phyloP scores from a whole-genome alignment of 176 grass and related monocot genomes.

The Juncus effusus region DNA sequence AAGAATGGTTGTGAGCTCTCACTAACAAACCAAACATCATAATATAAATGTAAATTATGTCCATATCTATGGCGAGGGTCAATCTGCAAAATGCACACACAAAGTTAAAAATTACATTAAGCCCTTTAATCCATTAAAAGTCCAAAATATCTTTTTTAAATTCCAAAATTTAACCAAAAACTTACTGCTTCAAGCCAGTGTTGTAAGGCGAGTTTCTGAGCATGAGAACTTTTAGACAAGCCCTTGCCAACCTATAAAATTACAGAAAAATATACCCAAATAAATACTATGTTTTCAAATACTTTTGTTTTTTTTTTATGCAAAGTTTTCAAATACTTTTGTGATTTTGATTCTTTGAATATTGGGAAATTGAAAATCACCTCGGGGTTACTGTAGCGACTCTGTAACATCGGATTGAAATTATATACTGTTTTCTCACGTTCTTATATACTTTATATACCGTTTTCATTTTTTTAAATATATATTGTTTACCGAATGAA shows the following conservation, averaged over 20 bases:
- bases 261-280: neutral
- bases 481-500: too few species aligned
- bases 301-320: neutral
- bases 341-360: conserved; percentile 3
- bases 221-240: conserved; percentile 75
- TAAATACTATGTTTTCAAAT: conserved; percentile 30
- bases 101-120: conserved; percentile 38
- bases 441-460: too few species aligned
- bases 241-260: conserved; percentile 78
- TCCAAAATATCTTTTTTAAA: neutral
- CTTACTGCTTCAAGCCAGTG: conserved; percentile 99
- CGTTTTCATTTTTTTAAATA: too few species aligned
- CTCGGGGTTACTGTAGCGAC: conserved; percentile 67
- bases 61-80: conserved; percentile 96
- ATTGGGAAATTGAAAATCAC: conserved; percentile 11
- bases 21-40: conserved; percentile 78
- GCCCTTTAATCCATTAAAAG: conserved; percentile 13
- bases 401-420: neutral
- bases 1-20: conserved; percentile 89
- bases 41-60: conserved; percentile 87
- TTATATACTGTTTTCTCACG: too few species aligned
- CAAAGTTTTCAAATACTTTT: conserved; percentile 18
- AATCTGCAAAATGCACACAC: conserved; percentile 53
- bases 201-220: conserved; percentile 84
- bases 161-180: conserved; percentile 24